Base-by-base conservation (phyloP, 2,329 filamentous ascomycete genomes). In the Sordariomycetes sp. region DNA sequence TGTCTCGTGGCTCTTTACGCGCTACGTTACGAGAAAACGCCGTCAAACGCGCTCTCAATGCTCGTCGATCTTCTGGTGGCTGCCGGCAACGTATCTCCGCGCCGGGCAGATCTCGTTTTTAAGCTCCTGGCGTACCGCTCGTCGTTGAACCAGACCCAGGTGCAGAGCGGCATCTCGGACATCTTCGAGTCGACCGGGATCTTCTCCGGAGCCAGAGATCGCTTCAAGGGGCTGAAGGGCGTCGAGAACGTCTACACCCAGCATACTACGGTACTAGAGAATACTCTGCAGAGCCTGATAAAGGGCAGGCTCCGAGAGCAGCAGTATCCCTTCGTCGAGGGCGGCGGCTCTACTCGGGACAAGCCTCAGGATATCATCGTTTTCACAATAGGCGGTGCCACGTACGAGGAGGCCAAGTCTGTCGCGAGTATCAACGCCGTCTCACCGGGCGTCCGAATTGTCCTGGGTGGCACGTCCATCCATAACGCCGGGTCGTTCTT, bases 171-270 rank as follows among this genome's bases (percentile, higher is more conserved):
- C 5, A 90, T 96, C 58, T 85, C 90, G 0, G 92, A 97, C 62
- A 82, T 97, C 7, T 97, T 99, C 65, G 91, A 97, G 65, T 87
- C 89, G 0, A 82, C 86, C 0, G 92, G 90, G 4, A 92, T 99
- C 62, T 96, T 99, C 70, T 89, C 89, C 0, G 89, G 89, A 13
- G 90, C 91, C 12, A 81, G 90, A 45, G 89, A 86, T 65, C 84
- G 91, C 5, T 90, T 99, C 70, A 96, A 95, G 66, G 94, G 94
- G 0, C 77, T 99, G 15, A 96, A 97, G 67, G 94, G 94, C 1
- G 94, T 99, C 1, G 95, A 99, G 69, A 99, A 99, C 64, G 94
- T 99, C 32, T 99, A 99, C 69, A 99, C 94, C 0, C 95, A 99
- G 69, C 94, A 99, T 69, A 95, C 90, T 6, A 90, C 95, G 0